These are phyloP conservation scores for Aegilops longissima DNA, from an alignment of 176 grass and related monocot genomes.

Conservation along the genomic window DNA sequence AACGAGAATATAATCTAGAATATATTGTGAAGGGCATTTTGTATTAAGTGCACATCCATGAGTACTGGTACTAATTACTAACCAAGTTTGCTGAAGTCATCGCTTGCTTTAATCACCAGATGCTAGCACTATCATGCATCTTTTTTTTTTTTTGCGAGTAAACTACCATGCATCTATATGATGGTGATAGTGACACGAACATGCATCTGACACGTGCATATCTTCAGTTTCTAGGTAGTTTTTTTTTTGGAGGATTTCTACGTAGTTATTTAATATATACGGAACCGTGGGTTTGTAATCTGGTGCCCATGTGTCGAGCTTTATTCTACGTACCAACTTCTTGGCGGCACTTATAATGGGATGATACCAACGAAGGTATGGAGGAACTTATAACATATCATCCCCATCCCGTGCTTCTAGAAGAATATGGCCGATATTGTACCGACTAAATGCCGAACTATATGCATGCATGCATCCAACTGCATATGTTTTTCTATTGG, in stretches of 20 bases:
- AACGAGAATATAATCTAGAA: constrained; percentile 33
- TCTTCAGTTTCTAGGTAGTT: neutral
- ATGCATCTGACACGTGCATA: constrained; percentile 29
- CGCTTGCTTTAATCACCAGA: constrained; percentile 14
- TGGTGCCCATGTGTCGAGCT: constrained; percentile 45
- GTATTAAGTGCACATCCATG: neutral
- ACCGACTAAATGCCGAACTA: constrained; percentile 39
- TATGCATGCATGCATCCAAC: constrained; percentile 9
- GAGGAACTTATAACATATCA: constrained; percentile 5
- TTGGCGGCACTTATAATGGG: constrained; percentile 26
- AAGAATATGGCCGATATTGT: constrained; percentile 30
- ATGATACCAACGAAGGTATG: constrained; percentile 32
- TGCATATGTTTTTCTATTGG: constrained; percentile 21
- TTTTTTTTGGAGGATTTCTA: neutral
- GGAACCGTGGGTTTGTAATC: constrained; percentile 13
- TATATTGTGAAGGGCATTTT: constrained; percentile 14
- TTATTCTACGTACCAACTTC: constrained; percentile 34
- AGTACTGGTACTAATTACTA: neutral
- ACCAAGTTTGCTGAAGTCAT: constrained; percentile 21
- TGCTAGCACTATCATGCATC: constrained; percentile 3
- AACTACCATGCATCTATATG: neutral
- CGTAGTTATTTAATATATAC: neutral
- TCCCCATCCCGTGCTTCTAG: constrained; percentile 33
- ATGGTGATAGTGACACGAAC: constrained; percentile 13
- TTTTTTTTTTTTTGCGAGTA: too few relatives aligned